Conservation (phyloP, 306 rosid genomes). For the Neltuma alba region DNA sequence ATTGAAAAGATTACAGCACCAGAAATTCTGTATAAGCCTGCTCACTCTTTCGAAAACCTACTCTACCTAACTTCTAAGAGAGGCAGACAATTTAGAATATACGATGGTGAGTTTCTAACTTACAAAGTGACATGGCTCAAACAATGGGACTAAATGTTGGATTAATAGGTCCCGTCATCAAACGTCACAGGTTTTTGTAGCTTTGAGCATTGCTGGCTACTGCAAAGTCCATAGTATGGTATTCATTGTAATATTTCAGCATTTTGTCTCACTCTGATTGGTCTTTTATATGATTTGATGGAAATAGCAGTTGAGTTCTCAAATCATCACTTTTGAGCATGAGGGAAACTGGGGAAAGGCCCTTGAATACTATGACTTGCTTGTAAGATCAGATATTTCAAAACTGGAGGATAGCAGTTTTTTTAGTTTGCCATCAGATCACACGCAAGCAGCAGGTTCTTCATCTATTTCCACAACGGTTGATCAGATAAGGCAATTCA, state of each 20-base stretch:
- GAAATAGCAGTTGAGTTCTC: conserved; percentile 68
- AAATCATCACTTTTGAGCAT: conserved; percentile 84
- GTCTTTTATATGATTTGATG: conserved; percentile 43
- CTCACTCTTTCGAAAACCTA: not conserved
- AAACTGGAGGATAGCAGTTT: conserved; percentile 46
- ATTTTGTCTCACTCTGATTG: conserved; percentile 22
- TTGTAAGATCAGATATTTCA: conserved; percentile 66
- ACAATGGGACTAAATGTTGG: conserved; percentile 1
- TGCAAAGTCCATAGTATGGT: not conserved
- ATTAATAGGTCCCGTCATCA: not conserved
- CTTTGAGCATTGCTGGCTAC: not conserved
- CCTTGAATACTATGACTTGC: conserved; percentile 91
- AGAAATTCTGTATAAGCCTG: not conserved
- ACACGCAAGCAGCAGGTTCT: conserved; percentile 44
- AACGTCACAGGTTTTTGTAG: not conserved
- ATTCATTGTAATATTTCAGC: not conserved
- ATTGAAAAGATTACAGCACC: not conserved
- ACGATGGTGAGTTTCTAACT: not conserved
- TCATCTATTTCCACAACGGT: conserved; percentile 42
- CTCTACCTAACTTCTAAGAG: not conserved
- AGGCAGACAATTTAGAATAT: not conserved
- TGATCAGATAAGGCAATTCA: conserved; percentile 57
- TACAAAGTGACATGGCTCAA: not conserved
- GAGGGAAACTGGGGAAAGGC: conserved; percentile 99
- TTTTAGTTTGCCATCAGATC: conserved; percentile 44